Evolutionary conservation across 768 basidiomycete species (phyloP), one percentile per base, ranked within the genome.

Genomic region (Trametes gibbosa): DNA sequence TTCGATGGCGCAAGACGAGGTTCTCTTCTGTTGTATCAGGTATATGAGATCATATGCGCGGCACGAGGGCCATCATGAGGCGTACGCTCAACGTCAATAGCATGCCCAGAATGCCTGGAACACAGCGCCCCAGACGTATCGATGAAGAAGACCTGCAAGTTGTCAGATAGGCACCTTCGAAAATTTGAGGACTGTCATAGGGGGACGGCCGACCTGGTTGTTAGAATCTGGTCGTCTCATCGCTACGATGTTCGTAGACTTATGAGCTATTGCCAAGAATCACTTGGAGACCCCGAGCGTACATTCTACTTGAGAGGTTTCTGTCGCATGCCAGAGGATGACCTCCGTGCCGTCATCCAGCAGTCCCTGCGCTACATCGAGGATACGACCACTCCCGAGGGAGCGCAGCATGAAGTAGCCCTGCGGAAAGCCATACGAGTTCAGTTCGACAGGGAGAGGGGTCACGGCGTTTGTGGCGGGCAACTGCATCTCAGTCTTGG

Each of bases 291-390:
- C 1, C 6, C 8, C 6, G 8, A 29, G 19, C 70, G 71, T 49
- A 90, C 91, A 79, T 78, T 93, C 90, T 0, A 93, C 90, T 5
- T 91, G 75, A 3, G 87, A 89, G 12, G 73, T 82, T 63, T 93
- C 92, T 59, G 84, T 90, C 72, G 85, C 84, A 3, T 83, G 81
- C 81, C 81, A 92, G 5, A 93, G 74, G 49, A 84, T 75, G 53
- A 91, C 66, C 51, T 83, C 80, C 0, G 84, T 77, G 5, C 84
- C 83, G 71, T 90, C 88, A 57, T 83, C 82, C 7, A 78, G 75
- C 10, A 72, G 72, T 60, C 84, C 83, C 32, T 65, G 65, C 27
- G 74, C 69, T 5, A 90, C 82, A 66, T 90, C 88, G 39, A 88
- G 72, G 1, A 87, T 63, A 34, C 84, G 79, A 51, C 77, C 74